Percentiles rank a stretch among this genome's conserved stretches.
phyloP scores from a whole-genome alignment of 805 yeast genomes.

The Aciculoconidium aculeatum region DNA sequence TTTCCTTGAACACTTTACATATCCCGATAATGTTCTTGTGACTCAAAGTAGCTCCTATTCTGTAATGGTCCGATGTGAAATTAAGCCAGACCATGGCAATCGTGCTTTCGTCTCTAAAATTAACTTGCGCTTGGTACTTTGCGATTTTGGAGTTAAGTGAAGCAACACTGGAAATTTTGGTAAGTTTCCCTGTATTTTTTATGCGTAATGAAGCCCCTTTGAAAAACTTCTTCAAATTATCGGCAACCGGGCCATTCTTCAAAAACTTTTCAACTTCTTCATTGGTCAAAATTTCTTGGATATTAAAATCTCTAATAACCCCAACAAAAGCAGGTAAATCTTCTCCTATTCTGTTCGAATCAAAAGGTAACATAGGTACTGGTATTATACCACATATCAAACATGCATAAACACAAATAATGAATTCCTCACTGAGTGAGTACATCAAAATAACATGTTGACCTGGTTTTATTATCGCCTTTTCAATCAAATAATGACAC shows the following conservation, averaged over 20 bases:
- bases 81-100: constrained; percentile 61
- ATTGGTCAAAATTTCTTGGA: constrained; percentile 70
- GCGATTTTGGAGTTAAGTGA: constrained; percentile 40
- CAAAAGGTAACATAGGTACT: constrained; percentile 70
- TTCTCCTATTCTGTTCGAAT: constrained; percentile 59
- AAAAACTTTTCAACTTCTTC: constrained; percentile 64
- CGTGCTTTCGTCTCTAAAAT: constrained; percentile 35
- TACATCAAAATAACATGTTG: constrained; percentile 76
- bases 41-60: constrained; percentile 51
- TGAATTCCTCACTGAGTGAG: constrained; percentile 81
- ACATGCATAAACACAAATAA: constrained; percentile 81
- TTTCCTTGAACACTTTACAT: constrained; percentile 87
- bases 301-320: constrained; percentile 65
- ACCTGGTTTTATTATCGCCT: constrained; percentile 59
- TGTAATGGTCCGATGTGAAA: constrained; percentile 66
- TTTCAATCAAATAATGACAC: constrained; percentile 62
- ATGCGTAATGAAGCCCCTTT: constrained; percentile 41
- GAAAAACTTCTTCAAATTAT: constrained; percentile 47
- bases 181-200: constrained; percentile 62
- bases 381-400: constrained; percentile 74
- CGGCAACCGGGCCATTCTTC: constrained; percentile 61
- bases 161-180: constrained; percentile 34
- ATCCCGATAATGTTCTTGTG: constrained; percentile 65
- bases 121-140: constrained; percentile 34
- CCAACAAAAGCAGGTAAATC: constrained; percentile 64